A percentile compares a stretch with the other conserved stretches of the same genome.
Conservation (phyloP, 2,329 filamentous ascomycete species). For the Lasiodiplodia hormozganensis region DNA sequence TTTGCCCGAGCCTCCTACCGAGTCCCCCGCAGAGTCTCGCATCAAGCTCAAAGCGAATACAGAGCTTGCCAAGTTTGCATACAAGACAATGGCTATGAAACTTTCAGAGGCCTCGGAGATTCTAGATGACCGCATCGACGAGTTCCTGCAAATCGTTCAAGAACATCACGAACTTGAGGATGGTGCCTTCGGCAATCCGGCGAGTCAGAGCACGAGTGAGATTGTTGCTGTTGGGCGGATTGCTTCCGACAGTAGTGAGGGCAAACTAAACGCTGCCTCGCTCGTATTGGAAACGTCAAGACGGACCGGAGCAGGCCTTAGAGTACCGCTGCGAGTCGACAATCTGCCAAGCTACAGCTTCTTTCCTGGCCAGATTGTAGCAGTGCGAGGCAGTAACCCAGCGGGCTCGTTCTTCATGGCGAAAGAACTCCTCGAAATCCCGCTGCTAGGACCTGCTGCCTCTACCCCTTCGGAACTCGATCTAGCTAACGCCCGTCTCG, state of each 20-base stretch:
- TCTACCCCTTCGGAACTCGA: constrained; percentile 72
- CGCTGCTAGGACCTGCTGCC: constrained; percentile 76
- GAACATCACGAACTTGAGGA: constrained; percentile 79
- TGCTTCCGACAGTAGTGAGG: constrained; percentile 84
- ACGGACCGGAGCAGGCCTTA: constrained; percentile 79
- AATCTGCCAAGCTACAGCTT: constrained; percentile 76
- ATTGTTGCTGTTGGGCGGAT: constrained; percentile 91
- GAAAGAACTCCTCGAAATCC: constrained; percentile 75
- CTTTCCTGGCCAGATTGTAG: constrained; percentile 94
- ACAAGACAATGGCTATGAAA: constrained; percentile 95
- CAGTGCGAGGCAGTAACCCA: constrained; percentile 83
- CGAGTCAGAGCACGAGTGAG: constrained; percentile 81
- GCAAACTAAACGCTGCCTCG: constrained; percentile 83
- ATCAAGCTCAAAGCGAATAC: constrained; percentile 86
- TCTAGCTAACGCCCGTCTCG: constrained; percentile 71
- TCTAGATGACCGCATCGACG: constrained; percentile 93
- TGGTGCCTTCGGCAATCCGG: constrained; percentile 84
- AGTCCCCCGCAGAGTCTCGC: constrained; percentile 75
- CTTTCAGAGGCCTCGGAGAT: constrained; percentile 90
- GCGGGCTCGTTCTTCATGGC: constrained; percentile 85
- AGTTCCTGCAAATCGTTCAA: constrained; percentile 77
- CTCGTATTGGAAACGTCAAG: constrained; percentile 88
- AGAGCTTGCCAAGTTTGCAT: constrained; percentile 87
- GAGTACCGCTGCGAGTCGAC: constrained; percentile 80
- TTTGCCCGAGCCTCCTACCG: constrained; percentile 71